These are phyloP conservation scores for Massospora cicadina DNA, from an alignment of 371 early-diverging fungal species.

Conservation along the genomic window DNA sequence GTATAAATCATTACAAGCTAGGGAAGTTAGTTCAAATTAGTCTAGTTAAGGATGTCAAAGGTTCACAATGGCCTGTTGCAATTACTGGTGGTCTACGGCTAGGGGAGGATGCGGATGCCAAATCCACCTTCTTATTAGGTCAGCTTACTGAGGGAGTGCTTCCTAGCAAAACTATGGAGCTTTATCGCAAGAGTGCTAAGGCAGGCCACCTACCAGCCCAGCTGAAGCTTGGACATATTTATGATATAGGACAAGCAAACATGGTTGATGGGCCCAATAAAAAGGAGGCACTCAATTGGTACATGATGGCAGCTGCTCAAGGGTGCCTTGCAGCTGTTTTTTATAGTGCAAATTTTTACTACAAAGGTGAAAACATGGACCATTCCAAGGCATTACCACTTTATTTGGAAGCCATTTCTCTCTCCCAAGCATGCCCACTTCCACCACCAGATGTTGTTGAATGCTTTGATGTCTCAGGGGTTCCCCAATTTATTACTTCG, in stretches of 20 bases:
- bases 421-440: neutral
- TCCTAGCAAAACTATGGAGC: neutral
- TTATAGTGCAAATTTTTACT: constrained; percentile 1
- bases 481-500: neutral
- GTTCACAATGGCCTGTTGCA: neutral
- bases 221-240: constrained; percentile 4
- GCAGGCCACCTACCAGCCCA: neutral
- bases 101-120: neutral
- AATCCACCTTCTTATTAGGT: neutral
- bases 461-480: constrained; percentile 1
- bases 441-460: neutral
- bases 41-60: neutral
- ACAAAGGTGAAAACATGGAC: neutral
- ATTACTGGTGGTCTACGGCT: neutral
- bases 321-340: neutral
- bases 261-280: neutral
- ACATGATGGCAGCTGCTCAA: neutral
- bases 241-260: neutral
- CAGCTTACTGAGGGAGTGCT: constrained; percentile 4
- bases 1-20: neutral
- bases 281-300: constrained; percentile 3
- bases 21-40: neutral
- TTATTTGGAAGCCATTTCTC: neutral
- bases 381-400: neutral
- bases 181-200: neutral